phyloP scores from a whole-genome alignment of 2,329 filamentous ascomycete genomes.

The Magnaporthiopsis incrustans region DNA sequence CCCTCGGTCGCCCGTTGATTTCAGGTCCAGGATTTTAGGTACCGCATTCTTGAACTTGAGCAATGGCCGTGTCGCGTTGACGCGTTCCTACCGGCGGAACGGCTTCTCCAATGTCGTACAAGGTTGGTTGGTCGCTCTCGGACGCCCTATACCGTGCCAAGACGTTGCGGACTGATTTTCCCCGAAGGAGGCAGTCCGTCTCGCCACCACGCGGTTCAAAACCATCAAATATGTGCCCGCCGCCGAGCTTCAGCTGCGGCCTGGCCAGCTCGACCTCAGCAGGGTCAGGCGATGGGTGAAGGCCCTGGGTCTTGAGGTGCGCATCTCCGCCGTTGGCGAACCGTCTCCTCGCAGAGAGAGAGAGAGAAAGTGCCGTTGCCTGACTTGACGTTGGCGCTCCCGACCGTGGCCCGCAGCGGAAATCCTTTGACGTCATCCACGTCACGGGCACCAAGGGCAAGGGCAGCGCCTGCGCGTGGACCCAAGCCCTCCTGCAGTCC shows the following conservation, averaged over 20 bases:
- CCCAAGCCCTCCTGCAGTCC: constrained; percentile 5
- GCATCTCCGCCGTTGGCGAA: not conserved
- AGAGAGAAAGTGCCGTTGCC: not conserved
- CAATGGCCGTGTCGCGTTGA: too few species aligned
- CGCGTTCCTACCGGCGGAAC: not conserved
- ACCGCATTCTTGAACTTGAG: too few species aligned
- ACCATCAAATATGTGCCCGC: not conserved
- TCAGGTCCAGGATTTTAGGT: too few species aligned
- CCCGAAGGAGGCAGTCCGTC: not conserved
- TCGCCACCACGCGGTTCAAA: not conserved
- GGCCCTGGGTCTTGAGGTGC: not conserved
- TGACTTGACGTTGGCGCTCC: not conserved
- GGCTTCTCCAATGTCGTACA: not conserved
- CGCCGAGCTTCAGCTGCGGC: not conserved
- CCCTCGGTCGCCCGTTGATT: too few species aligned
- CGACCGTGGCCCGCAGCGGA: not conserved
- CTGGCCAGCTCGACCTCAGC: not conserved
- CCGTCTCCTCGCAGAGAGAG: too few species aligned
- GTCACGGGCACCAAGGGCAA: constrained; percentile 7
- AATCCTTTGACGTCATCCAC: constrained; percentile 6
- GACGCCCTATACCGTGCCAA: not conserved
- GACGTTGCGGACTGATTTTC: not conserved
- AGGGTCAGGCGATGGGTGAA: not conserved
- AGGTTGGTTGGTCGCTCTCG: not conserved
- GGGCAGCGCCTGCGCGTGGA: constrained; percentile 5